Conservation (phyloP, 441 rosid species). For the Eruca vesicaria region DNA sequence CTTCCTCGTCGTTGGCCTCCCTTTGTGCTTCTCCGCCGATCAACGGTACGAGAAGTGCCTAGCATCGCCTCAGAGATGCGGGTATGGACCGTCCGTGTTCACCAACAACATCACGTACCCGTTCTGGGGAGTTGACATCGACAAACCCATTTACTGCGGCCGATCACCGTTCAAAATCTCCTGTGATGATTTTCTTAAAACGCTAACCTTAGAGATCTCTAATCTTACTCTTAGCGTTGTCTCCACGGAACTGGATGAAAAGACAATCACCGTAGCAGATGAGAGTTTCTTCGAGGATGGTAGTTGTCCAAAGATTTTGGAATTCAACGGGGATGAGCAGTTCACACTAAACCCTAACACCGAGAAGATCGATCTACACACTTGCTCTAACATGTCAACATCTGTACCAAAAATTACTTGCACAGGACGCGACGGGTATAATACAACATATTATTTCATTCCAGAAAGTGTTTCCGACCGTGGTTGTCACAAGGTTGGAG, state of each 20-base stretch:
- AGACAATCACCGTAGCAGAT: constrained; percentile 19
- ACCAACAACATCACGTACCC: constrained; percentile 30
- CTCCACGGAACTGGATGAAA: not conserved
- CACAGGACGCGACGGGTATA: rapidly evolving
- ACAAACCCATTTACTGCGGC: constrained; percentile 32
- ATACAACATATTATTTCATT: not conserved
- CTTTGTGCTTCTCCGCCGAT: constrained; percentile 28
- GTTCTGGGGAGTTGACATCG: constrained; percentile 32
- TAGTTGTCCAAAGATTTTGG: constrained; percentile 6
- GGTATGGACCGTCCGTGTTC: not conserved
- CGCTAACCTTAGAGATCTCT: not conserved
- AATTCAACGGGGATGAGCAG: not conserved
- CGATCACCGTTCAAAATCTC: constrained; percentile 23
- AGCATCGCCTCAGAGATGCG: constrained; percentile 16
- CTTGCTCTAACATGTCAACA: not conserved
- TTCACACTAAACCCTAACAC: not conserved
- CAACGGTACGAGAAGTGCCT: constrained; percentile 21
- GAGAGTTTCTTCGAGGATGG: not conserved
- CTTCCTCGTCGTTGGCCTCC: not conserved
- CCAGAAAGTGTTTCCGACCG: not conserved
- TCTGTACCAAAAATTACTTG: not conserved
- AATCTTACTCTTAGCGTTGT: constrained; percentile 6
- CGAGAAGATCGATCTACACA: not conserved
- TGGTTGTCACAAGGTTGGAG: not conserved
- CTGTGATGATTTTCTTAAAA: constrained; percentile 6